Base-by-base conservation (phyloP, 129 eudicot species). In the Tagetes erecta region DNA sequence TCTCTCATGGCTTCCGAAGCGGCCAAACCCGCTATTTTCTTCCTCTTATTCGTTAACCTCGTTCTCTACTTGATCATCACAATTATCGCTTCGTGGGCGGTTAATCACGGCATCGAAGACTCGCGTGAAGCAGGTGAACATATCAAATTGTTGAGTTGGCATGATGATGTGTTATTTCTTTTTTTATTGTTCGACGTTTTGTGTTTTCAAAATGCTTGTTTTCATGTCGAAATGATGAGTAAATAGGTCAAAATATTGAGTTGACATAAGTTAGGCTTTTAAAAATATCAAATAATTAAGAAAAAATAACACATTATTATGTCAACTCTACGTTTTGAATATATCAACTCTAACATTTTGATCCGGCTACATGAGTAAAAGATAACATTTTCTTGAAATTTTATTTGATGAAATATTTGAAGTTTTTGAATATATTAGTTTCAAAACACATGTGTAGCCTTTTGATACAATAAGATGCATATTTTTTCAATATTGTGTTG, bases 91-190 rank as follows among this genome's bases (percentile, higher is more conserved):
- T 71, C 84, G 2, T 90, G 99, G 99, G 92, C 94, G 10, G 83
- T 85, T n/a, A 94, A 94, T 75, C 99, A 94, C 31, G 99, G 85
- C 2, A 86, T 94, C 33, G 91, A 88, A 76, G 71, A 56, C 65
- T 38, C 97, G 2, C 93, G 44, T 49, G 80, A 80, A 73, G 62
- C 83, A 76, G 98, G 98, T 91, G 3, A 51, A 3, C 57, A 51
- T 0, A 51, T 51, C 3, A 51, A 51, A 51, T 12, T 51, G 57
- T 13, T 3, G 31, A 14, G 3, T 20, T 3, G 10, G 6, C 37
- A 56, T 56, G 37, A 56, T 56, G 63, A 56, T 56, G 57, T 51
- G 63, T 7, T 5, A 30, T 56, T 56, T 55, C 30, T 12, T 55
- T 56, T 12, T 56, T 56, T 36, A 56, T 56, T 7, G 8, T 8